These are phyloP conservation scores for Candida yuanshanica DNA, from an alignment of 805 yeast genomes.

Conservation along the genomic window DNA sequence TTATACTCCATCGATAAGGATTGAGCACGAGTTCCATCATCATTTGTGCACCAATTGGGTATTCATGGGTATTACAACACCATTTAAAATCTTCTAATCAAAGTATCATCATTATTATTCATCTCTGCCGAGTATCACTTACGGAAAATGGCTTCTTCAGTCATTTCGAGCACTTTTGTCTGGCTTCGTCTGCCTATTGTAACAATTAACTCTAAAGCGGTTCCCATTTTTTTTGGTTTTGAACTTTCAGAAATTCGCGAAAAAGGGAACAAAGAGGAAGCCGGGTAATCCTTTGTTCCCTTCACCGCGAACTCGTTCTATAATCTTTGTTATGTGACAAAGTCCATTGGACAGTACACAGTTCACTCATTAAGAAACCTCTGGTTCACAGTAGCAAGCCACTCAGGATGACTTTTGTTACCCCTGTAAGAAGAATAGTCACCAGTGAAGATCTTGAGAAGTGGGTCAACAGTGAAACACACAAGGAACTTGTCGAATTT, in stretches of 20 bases:
- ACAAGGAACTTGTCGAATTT: slow-evolving; percentile 46
- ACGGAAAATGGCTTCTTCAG: slow-evolving; percentile 38
- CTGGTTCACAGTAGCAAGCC: no score
- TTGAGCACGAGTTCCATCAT: not conserved
- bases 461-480: slow-evolving; percentile 52
- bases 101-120: no score
- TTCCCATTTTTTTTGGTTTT: not conserved
- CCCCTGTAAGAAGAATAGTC: slow-evolving; percentile 44
- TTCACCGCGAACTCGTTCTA: not conserved
- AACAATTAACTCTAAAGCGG: not conserved
- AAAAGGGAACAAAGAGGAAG: no score
- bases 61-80: not conserved
- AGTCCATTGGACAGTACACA: no score
- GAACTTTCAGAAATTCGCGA: not conserved
- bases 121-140: slow-evolving; percentile 14
- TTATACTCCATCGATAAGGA: no score
- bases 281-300: not conserved
- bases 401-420: not conserved
- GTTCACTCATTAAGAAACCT: no score
- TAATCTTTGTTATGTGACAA: no score
- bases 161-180: not conserved
- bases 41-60: not conserved
- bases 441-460: slow-evolving; percentile 53
- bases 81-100: no score
- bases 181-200: not conserved